Evolutionary conservation across 2,329 filamentous ascomycete species (phyloP).

Genomic region (Biscogniauxia mediterranea): DNA sequence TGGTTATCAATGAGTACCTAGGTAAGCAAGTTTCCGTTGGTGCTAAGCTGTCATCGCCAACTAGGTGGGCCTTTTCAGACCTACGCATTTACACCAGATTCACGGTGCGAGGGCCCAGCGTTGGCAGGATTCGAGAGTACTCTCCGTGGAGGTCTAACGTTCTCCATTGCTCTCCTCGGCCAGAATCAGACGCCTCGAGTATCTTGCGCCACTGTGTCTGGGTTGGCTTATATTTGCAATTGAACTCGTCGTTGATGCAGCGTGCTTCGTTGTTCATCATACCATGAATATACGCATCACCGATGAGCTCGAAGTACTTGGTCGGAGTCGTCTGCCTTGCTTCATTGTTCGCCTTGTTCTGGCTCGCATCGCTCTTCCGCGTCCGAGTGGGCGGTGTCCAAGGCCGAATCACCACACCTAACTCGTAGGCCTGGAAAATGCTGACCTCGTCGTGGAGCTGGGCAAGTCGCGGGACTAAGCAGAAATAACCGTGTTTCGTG

Average conservation of each 20-base stretch:
- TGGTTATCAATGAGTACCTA: too few species aligned
- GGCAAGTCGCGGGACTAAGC: conserved; percentile 17
- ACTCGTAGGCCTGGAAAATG: conserved; percentile 18
- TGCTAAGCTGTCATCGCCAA: too few species aligned
- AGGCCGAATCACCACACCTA: conserved; percentile 12
- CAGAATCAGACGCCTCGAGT: conserved; percentile 10
- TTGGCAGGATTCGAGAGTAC: conserved; percentile 21
- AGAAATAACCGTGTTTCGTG: conserved; percentile 24
- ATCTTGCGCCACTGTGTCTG: conserved; percentile 13
- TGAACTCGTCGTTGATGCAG: conserved; percentile 24
- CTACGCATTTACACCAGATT: conserved; percentile 13
- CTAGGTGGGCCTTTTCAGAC: too few species aligned
- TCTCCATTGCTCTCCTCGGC: conserved; percentile 19
- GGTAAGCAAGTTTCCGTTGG: too few species aligned
- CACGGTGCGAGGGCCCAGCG: conserved; percentile 17
- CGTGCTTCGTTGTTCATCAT: conserved; percentile 26
- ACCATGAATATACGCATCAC: conserved; percentile 25
- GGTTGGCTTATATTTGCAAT: conserved; percentile 19
- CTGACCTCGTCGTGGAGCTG: conserved; percentile 16
- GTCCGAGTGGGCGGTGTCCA: conserved; percentile 4
- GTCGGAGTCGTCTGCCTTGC: background rate
- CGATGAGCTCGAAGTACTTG: conserved; percentile 21
- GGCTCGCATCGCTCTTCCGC: background rate
- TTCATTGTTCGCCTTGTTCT: background rate
- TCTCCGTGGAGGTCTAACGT: conserved; percentile 16